Conservation (phyloP, 2,329 filamentous ascomycete genomes). For the Ceratocystis colombiana region DNA sequence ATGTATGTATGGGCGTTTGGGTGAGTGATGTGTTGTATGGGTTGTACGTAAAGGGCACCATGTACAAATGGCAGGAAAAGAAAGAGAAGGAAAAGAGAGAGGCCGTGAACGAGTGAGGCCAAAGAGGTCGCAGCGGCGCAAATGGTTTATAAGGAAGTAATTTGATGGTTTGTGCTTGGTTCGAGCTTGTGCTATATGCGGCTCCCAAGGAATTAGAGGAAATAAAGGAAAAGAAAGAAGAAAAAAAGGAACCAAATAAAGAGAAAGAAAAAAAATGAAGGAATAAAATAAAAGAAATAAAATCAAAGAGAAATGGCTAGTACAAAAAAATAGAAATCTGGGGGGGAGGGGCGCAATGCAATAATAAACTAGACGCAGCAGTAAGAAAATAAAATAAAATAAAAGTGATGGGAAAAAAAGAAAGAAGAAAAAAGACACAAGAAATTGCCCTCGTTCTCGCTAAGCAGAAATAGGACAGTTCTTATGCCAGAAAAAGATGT, state of each 20-base stretch:
- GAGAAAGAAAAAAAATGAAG: background rate
- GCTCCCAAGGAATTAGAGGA: conserved; percentile 1
- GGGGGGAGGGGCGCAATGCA: conserved; percentile 3
- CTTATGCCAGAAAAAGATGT: no score
- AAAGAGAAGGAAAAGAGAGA: conserved; percentile 14
- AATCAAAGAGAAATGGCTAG: conserved; percentile 1
- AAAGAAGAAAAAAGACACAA: background rate
- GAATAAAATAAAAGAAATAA: conserved; percentile 6
- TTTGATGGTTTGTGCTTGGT: conserved; percentile 14
- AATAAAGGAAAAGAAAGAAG: conserved; percentile 6
- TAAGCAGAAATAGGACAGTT: background rate
- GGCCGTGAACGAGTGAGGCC: background rate
- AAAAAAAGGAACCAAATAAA: background rate
- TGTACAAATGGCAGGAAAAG: background rate
- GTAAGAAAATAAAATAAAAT: background rate
- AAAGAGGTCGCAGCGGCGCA: conserved; percentile 7
- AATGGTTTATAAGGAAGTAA: conserved; percentile 16
- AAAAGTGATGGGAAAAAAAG: background rate
- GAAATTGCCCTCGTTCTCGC: background rate
- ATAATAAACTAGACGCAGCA: background rate
- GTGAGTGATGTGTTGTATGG: background rate
- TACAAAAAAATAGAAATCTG: conserved; percentile 3
- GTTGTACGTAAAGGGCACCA: background rate
- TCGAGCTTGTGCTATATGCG: conserved; percentile 15
- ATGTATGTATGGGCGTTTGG: background rate